Conservation (phyloP, 176 grass and related monocot species). For the Hordeum marinum region DNA sequence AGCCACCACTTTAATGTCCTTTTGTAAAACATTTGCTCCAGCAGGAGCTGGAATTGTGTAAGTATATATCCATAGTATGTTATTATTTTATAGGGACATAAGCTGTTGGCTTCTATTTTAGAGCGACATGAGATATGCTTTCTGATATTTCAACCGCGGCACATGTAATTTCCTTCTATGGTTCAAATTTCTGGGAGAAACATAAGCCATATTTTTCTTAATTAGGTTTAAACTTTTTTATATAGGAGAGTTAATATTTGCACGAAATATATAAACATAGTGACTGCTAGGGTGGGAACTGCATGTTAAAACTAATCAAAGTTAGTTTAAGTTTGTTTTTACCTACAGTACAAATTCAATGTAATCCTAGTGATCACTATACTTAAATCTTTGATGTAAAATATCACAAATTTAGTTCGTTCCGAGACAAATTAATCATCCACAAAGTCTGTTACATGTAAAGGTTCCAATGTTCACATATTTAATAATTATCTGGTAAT, state of each 20-base stretch:
- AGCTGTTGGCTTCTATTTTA: background rate
- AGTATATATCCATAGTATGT: background rate
- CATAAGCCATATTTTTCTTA: background rate
- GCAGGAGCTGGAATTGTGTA: constrained; percentile 40
- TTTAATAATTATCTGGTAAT: background rate
- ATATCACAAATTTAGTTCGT: background rate
- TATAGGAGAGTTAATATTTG: no score
- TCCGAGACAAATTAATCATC: background rate
- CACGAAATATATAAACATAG: no score
- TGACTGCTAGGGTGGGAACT: no score
- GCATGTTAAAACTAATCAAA: no score
- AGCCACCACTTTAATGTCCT: constrained; percentile 44
- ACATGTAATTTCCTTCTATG: background rate
- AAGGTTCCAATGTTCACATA: background rate
- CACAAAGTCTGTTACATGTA: background rate
- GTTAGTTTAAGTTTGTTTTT: background rate
- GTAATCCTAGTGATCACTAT: background rate
- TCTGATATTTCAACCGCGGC: background rate
- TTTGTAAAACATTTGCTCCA: constrained; percentile 50
- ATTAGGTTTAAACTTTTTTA: background rate
- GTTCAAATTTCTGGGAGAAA: background rate
- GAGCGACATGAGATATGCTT: background rate
- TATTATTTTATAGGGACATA: background rate
- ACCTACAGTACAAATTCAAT: background rate
- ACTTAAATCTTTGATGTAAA: background rate